Evolutionary conservation across 768 basidiomycete genomes (phyloP).

Genomic region (Austroboletus eburneus): DNA sequence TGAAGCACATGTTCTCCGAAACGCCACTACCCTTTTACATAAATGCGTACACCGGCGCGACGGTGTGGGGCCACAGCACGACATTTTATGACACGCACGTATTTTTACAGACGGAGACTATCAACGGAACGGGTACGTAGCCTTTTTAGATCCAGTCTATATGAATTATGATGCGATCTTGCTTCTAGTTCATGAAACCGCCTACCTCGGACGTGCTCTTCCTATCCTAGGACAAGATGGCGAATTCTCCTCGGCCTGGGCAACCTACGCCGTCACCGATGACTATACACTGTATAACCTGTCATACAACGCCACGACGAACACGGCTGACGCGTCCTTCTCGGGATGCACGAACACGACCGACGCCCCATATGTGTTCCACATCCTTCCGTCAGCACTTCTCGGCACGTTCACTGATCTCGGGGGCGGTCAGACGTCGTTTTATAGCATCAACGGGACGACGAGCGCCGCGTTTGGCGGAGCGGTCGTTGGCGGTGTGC

Average conservation of each 20-base stretch:
- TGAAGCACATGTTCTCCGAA: conserved; percentile 14
- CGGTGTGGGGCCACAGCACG: conserved; percentile 11
- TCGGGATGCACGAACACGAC: conserved; percentile 4
- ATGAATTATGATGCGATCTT: neutral
- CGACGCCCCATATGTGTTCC: conserved; percentile 7
- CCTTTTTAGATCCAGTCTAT: no score
- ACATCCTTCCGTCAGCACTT: neutral
- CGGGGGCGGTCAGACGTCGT: conserved; percentile 12
- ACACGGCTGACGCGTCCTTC: neutral
- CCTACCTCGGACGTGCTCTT: conserved; percentile 12
- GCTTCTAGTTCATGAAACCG: conserved; percentile 9
- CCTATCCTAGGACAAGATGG: neutral
- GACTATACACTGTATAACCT: conserved; percentile 3
- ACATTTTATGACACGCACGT: conserved; percentile 10
- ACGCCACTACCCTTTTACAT: conserved; percentile 2
- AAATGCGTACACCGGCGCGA: conserved; percentile 3
- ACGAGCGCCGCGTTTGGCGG: conserved; percentile 5
- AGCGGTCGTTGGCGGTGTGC: neutral
- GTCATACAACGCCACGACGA: neutral
- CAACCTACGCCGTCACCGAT: conserved; percentile 12
- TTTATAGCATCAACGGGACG: conserved; percentile 8
- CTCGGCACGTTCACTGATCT: conserved; percentile 8
- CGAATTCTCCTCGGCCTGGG: conserved; percentile 6
- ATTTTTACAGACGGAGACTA: conserved; percentile 11
- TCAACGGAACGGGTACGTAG: conserved; percentile 8